A percentile compares a stretch with the other conserved stretches of the same genome.
phyloP scores from a whole-genome alignment of 331 rosid species.

The Pyrus hybrid region DNA sequence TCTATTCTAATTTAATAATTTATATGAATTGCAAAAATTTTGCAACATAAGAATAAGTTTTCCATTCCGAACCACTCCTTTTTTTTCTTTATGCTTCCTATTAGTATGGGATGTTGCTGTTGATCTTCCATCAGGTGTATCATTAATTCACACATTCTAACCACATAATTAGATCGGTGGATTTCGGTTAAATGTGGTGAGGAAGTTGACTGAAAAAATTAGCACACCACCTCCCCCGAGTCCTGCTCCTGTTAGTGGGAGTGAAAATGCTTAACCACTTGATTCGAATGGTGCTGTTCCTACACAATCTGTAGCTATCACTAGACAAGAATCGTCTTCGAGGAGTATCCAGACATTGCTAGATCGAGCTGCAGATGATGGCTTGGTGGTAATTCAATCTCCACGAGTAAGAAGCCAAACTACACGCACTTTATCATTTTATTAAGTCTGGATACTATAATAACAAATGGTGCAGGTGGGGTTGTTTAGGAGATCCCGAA shows the following conservation, averaged over 20 bases:
- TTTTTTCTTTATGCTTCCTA: neutral
- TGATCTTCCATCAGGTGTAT: neutral
- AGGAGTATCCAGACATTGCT: constrained; percentile 35
- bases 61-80: neutral
- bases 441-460: constrained; percentile 19
- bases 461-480: constrained; percentile 62
- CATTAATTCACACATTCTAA: constrained; percentile 9
- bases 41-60: neutral
- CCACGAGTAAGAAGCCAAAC: constrained; percentile 51
- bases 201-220: constrained; percentile 33
- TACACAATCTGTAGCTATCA: constrained; percentile 50
- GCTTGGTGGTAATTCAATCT: constrained; percentile 64
- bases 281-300: constrained; percentile 38
- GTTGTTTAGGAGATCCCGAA: constrained; percentile 65
- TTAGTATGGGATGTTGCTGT: constrained; percentile 1
- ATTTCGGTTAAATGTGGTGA: constrained; percentile 49
- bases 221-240: constrained; percentile 30
- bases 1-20: neutral
- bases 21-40: neutral
- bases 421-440: neutral
- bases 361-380: constrained; percentile 77
- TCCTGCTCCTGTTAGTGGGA: constrained; percentile 29
- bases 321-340: constrained; percentile 34
- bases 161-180: constrained; percentile 53
- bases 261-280: constrained; percentile 25